phyloP scores from a whole-genome alignment of 306 rosid genomes.

The Begonia peltatifolia region DNA sequence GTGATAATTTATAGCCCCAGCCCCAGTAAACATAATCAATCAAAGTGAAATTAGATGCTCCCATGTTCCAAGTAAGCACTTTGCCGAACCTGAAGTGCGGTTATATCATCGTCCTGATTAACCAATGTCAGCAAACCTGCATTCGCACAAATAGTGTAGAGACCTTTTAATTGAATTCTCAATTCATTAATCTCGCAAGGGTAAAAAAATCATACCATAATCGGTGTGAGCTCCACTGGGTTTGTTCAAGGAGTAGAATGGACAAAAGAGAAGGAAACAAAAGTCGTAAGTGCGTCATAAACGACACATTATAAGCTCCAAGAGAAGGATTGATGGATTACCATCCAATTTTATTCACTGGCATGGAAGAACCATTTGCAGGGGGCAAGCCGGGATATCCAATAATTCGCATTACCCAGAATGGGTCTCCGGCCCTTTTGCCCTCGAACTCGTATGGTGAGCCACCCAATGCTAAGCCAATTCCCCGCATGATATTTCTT shows the following conservation, averaged over 20 bases:
- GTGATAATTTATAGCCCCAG: no score
- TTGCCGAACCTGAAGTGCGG: constrained; percentile 65
- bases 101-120: constrained; percentile 73
- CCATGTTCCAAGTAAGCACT: no score
- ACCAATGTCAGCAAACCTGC: constrained; percentile 83
- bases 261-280: constrained; percentile 10
- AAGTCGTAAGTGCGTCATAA: constrained; percentile 8
- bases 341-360: constrained; percentile 70
- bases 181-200: constrained; percentile 1
- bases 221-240: constrained; percentile 91
- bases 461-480: constrained; percentile 78
- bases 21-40: no score
- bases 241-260: constrained; percentile 18
- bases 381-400: constrained; percentile 58
- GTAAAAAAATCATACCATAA: constrained; percentile 37
- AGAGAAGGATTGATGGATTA: constrained; percentile 13
- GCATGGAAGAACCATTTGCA: constrained; percentile 18
- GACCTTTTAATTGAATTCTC: constrained; percentile 6
- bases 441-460: constrained; percentile 87
- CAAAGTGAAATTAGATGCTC: no score
- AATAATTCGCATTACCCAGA: constrained; percentile 73
- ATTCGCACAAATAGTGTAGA: constrained; percentile 1
- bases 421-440: constrained; percentile 78
- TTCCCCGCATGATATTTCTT: constrained; percentile 71
- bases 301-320: neutral